phyloP scores from a whole-genome alignment of 2,329 filamentous ascomycete species.

The Sporothrix pseudoabietina region DNA sequence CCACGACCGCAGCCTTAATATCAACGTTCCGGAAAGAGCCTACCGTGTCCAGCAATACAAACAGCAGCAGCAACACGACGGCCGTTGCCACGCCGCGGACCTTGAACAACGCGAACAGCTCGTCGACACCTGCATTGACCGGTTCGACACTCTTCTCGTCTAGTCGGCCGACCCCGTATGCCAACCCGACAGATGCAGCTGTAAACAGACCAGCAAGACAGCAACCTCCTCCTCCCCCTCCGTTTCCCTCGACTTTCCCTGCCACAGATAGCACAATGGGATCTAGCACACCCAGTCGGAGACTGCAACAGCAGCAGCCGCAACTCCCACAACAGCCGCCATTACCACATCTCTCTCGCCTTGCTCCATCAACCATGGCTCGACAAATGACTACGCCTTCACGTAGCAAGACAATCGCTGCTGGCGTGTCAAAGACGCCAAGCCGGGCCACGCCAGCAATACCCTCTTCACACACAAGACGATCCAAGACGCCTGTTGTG shows the following conservation, averaged over 20 bases:
- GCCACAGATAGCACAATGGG: conserved; percentile 20
- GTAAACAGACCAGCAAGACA: conserved; percentile 9
- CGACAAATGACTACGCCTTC: conserved; percentile 34
- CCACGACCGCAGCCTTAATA: conserved; percentile 25
- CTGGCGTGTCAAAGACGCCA: background rate
- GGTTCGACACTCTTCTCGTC: conserved; percentile 23
- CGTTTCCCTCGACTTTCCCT: background rate
- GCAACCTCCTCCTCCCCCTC: conserved; percentile 16
- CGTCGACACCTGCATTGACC: conserved; percentile 24
- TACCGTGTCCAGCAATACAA: background rate
- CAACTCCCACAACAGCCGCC: conserved; percentile 42
- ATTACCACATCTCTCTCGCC: background rate
- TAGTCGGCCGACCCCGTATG: background rate
- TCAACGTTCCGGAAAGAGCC: conserved; percentile 29
- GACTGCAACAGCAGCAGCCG: conserved; percentile 41
- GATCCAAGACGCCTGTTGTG: conserved; percentile 36
- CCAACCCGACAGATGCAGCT: conserved; percentile 14
- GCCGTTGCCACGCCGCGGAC: conserved; percentile 1
- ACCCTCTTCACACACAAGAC: conserved; percentile 19
- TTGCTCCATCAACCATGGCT: conserved; percentile 38
- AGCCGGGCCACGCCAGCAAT: conserved; percentile 7
- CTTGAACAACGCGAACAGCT: background rate
- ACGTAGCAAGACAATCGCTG: conserved; percentile 15
- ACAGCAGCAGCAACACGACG: conserved; percentile 12
- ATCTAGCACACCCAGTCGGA: conserved; percentile 34